A percentile compares a stretch with the other conserved stretches of the same genome.
phyloP scores from a whole-genome alignment of 78 protist species.

The Pigoraptor vietnamica region DNA sequence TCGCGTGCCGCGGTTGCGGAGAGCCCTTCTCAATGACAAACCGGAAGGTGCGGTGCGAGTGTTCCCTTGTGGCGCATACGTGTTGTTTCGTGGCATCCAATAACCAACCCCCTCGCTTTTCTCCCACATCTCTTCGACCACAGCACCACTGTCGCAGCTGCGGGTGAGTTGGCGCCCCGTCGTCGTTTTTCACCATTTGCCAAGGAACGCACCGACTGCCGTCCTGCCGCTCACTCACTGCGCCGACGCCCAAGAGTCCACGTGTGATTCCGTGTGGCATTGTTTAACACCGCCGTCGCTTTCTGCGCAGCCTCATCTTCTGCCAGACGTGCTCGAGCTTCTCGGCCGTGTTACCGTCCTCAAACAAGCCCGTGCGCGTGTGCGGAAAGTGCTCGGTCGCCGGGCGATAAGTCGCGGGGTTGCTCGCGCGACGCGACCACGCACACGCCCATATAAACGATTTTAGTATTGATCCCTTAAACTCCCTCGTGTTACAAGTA shows the following conservation, averaged over 20 bases:
- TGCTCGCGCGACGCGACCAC: not conserved
- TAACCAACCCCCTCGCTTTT: not conserved
- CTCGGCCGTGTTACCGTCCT: not conserved
- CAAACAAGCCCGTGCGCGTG: not conserved
- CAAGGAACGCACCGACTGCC: not conserved
- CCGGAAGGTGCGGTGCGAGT: not conserved
- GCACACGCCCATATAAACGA: not conserved
- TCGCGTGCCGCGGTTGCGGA: not conserved
- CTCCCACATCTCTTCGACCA: not conserved
- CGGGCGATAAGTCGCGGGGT: not conserved
- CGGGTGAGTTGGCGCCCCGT: not conserved
- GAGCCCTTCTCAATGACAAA: not conserved
- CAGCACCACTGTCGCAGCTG: not conserved
- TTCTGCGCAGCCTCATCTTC: not conserved
- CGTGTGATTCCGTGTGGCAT: not conserved
- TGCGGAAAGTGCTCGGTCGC: not conserved
- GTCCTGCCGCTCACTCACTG: not conserved
- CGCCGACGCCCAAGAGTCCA: too few species aligned
- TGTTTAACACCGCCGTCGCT: not conserved
- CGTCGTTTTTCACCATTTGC: not conserved
- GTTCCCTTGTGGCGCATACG: not conserved
- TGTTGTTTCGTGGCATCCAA: not conserved
- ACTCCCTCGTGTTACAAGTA: too few species aligned
- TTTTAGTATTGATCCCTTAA: too few species aligned
- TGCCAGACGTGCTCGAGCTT: not conserved